Evolutionary conservation across 352 stramenopile species (phyloP), one percentile per base, ranked within the genome.

Genomic region (Phytophthora sojae): DNA sequence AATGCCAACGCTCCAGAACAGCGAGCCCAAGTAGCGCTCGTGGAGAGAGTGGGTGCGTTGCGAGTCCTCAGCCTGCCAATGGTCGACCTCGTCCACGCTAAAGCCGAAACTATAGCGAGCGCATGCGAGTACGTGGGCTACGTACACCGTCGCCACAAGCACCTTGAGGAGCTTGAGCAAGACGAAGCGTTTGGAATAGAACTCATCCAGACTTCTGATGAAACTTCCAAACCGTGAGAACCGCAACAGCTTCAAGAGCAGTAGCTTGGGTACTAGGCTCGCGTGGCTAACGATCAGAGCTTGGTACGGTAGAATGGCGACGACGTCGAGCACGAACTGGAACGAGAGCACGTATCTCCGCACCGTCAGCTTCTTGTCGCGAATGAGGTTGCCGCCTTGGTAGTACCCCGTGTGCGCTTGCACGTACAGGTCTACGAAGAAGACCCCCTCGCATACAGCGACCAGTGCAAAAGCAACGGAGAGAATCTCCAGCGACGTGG

Each of bases 401-500:
- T 89, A 89, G 55, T 72, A 88, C 2, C 81, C 79, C 5, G 74
- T 90, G 61, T 85, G 76, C 11, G 84, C 67, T 56, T 90, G 80
- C 2, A 91, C 67, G 25, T 70, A 71, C 12, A 92, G 62, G 37
- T 92, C 85, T 1, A 79, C 21, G 4, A 81, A 17, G 45, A 92
- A 89, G 6, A 90, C 37, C 3, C 78, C 9, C 47, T 92, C 82
- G 29, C 61, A 81, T 2, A 54, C 21, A 15, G 78, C 61, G 1
- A 79, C 49, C 14, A 81, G 44, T 2, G 64, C 53, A 11, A 77
- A 56, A 58, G 80, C 71, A 3, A 37, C 29, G 3, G 67, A 62
- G 26, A 79, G 71, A 2, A 39, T 15, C 3, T 67, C 30, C 14
- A 57, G 44, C 4, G 52, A 68, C 8, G 64, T 4, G 0, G 64